Conservation (phyloP, 257 asterid species). For the Mitragyna speciosa region DNA sequence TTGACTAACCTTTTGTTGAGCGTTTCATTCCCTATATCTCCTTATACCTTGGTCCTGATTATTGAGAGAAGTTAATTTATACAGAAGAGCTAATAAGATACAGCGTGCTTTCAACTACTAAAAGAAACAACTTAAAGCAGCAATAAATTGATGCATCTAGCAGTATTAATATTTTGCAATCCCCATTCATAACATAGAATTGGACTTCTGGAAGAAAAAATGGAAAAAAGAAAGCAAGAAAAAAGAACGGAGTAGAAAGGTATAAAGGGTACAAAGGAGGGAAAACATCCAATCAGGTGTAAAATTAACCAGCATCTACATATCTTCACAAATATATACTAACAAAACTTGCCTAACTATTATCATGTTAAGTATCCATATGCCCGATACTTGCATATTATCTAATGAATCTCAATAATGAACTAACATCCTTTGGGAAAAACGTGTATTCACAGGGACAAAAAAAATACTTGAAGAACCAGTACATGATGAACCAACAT, state of each 20-base stretch:
- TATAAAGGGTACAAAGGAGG: neutral
- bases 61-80: neutral
- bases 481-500: no score
- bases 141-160: neutral
- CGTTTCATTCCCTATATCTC: conserved; percentile 44
- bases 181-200: neutral
- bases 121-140: neutral
- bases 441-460: neutral
- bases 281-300: neutral
- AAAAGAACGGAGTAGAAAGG: neutral
- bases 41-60: conserved; percentile 56
- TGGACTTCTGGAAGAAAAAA: no score
- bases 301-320: neutral
- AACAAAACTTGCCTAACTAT: neutral
- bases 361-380: neutral
- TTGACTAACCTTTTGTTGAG: conserved; percentile 69
- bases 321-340: neutral
- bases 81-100: neutral
- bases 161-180: neutral
- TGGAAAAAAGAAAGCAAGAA: neutral
- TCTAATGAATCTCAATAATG: no score
- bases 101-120: neutral
- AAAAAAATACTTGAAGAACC: neutral
- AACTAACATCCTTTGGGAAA: neutral
- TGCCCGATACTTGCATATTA: neutral